Percentiles rank a stretch among this genome's conserved stretches.
These are phyloP conservation scores for Phytophthora sp. DNA, from an alignment of 352 stramenopile species.

Conservation along the genomic window DNA sequence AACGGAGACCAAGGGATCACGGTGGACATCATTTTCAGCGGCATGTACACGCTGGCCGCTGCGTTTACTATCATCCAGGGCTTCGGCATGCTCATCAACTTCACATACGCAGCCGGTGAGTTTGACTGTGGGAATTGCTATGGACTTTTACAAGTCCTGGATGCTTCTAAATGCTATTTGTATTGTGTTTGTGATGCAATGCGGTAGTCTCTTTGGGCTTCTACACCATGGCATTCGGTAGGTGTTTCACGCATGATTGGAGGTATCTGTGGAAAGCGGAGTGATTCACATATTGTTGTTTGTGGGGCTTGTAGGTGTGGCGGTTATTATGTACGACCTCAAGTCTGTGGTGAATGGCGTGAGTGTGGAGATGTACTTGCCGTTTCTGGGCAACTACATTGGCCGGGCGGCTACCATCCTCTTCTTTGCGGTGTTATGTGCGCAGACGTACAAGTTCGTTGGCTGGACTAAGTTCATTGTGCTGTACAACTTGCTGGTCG, in stretches of 20 bases:
- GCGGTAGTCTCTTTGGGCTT: slow-evolving; percentile 66
- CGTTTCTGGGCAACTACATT: slow-evolving; percentile 89
- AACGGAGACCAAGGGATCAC: slow-evolving; percentile 50
- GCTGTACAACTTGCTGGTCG: slow-evolving; percentile 79
- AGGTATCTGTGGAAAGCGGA: background rate
- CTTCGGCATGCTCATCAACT: slow-evolving; percentile 86
- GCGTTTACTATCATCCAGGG: slow-evolving; percentile 84
- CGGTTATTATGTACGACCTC: slow-evolving; percentile 84
- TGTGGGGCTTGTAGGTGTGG: slow-evolving; percentile 43
- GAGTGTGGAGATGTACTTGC: slow-evolving; percentile 84
- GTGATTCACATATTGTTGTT: slow-evolving; percentile 4
- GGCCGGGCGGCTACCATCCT: slow-evolving; percentile 80
- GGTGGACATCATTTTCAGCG: slow-evolving; percentile 85
- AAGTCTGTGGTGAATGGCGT: slow-evolving; percentile 86
- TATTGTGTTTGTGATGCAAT: slow-evolving; percentile 10
- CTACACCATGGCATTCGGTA: slow-evolving; percentile 89
- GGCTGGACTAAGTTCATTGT: slow-evolving; percentile 80
- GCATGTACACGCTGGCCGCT: slow-evolving; percentile 86
- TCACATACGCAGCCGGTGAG: slow-evolving; percentile 64
- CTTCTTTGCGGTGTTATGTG: slow-evolving; percentile 82
- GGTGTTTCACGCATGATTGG: background rate
- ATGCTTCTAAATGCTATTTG: background rate
- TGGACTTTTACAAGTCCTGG: background rate
- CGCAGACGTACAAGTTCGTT: slow-evolving; percentile 66
- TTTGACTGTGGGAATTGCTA: background rate